Evolutionary conservation across 2,329 filamentous ascomycete species (phyloP).

Genomic region (Claviceps arundinis): DNA sequence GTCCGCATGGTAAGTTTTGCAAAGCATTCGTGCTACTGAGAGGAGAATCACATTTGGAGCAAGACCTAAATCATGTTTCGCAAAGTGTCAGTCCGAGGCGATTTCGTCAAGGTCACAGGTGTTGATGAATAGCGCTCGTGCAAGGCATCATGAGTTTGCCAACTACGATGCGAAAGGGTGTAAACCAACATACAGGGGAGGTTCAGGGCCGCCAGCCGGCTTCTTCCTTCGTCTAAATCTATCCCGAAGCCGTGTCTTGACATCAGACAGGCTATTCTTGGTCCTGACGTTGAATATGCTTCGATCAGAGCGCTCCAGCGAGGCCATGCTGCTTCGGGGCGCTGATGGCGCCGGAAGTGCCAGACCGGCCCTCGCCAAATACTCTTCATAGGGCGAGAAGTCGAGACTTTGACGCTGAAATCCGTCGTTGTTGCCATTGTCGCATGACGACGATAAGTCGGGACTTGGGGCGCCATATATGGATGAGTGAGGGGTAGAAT

Average conservation of each 20-base stretch:
- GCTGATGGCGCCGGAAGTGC: slow-evolving; percentile 30
- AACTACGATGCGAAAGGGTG: neutral
- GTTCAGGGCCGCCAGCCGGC: slow-evolving; percentile 18
- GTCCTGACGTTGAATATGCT: slow-evolving; percentile 33
- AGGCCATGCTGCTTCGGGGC: slow-evolving; percentile 20
- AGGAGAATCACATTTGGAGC: slow-evolving; percentile 43
- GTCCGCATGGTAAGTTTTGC: slow-evolving; percentile 41
- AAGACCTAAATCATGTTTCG: slow-evolving; percentile 28
- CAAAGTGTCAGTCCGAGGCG: neutral
- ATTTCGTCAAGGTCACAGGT: neutral
- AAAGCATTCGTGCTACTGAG: slow-evolving; percentile 28
- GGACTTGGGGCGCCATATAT: slow-evolving; percentile 17
- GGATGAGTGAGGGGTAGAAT: slow-evolving; percentile 30
- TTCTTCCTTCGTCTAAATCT: slow-evolving; percentile 30
- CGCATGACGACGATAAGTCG: slow-evolving; percentile 4
- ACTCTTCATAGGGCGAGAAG: slow-evolving; percentile 40
- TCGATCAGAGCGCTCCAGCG: slow-evolving; percentile 18
- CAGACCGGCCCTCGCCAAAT: slow-evolving; percentile 31
- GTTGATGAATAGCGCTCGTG: neutral
- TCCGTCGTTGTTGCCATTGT: neutral
- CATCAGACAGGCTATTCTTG: slow-evolving; percentile 29
- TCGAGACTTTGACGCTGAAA: slow-evolving; percentile 26
- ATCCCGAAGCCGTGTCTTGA: slow-evolving; percentile 31
- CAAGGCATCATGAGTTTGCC: too few species aligned
- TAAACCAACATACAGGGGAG: slow-evolving; percentile 17